These are phyloP conservation scores for Metschnikowia gruessii DNA, from an alignment of 805 yeast genomes.

Conservation along the genomic window DNA sequence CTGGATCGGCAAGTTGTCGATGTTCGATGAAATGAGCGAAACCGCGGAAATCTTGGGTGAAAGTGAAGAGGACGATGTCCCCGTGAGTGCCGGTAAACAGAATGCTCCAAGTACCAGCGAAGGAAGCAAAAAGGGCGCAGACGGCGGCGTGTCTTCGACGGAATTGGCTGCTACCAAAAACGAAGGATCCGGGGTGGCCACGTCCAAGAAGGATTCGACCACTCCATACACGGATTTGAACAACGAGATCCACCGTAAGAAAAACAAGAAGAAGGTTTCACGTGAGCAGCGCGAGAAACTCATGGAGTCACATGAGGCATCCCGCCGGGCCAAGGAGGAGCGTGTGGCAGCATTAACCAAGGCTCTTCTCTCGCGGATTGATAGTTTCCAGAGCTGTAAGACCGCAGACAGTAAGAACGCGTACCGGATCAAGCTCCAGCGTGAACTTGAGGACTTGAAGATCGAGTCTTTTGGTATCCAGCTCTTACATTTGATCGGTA, in stretches of 20 bases:
- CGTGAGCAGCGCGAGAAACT: constrained; percentile 48
- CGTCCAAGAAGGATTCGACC: not conserved
- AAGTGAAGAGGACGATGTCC: constrained; percentile 36
- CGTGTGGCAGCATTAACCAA: constrained; percentile 50
- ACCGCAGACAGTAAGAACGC: constrained; percentile 59
- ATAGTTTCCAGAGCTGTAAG: constrained; percentile 54
- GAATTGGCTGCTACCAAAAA: constrained; percentile 25
- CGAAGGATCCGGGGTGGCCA: not conserved
- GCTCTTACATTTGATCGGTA: constrained; percentile 78
- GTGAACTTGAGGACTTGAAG: constrained; percentile 77
- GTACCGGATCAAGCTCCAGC: constrained; percentile 49
- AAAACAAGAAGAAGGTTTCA: constrained; percentile 31
- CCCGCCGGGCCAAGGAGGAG: constrained; percentile 47
- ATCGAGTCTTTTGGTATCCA: constrained; percentile 95
- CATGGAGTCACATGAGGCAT: constrained; percentile 49
- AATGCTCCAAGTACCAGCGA: not conserved
- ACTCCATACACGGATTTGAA: constrained; percentile 15
- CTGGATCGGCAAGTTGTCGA: constrained; percentile 84
- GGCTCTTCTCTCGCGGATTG: constrained; percentile 49
- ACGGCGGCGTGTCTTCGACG: constrained; percentile 2
- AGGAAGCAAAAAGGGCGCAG: constrained; percentile 1
- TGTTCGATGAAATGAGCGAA: constrained; percentile 70
- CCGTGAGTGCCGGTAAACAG: constrained; percentile 9
- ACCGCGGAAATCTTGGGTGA: constrained; percentile 47
- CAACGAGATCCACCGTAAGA: constrained; percentile 26